Conservation (phyloP, 164 flowering plant genomes). For the Paratinospora sagittata region DNA sequence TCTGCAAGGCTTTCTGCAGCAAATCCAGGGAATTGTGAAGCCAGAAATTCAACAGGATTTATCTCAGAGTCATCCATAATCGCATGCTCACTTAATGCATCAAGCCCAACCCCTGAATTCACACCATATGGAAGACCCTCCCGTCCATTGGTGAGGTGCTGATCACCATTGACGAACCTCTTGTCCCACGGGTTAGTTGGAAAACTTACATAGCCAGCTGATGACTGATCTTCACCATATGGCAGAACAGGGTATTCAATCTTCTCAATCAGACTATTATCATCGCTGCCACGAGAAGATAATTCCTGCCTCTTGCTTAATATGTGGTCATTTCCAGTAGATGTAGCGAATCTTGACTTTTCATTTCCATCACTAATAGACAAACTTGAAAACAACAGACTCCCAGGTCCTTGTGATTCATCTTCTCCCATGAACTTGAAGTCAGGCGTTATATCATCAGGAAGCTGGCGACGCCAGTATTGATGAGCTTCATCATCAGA, state of each 20-base stretch:
- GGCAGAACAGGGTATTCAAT: slow-evolving; percentile 39
- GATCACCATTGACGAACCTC: slow-evolving; percentile 38
- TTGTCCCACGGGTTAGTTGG: slow-evolving; percentile 65
- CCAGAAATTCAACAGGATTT: slow-evolving; percentile 70
- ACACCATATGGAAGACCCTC: slow-evolving; percentile 44
- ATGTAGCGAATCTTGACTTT: slow-evolving; percentile 39
- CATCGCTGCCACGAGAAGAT: slow-evolving; percentile 35
- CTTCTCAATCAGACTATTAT: slow-evolving; percentile 46
- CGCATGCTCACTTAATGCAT: slow-evolving; percentile 39
- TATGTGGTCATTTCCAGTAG: slow-evolving; percentile 35
- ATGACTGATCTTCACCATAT: slow-evolving; percentile 47
- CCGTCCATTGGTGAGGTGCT: slow-evolving; percentile 33
- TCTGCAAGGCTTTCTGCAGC: slow-evolving; percentile 93
- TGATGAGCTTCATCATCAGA: slow-evolving; percentile 94
- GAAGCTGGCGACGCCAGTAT: slow-evolving; percentile 83
- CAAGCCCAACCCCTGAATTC: slow-evolving; percentile 45
- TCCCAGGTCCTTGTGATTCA: slow-evolving; percentile 49
- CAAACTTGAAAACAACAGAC: slow-evolving; percentile 52
- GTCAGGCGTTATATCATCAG: slow-evolving; percentile 97
- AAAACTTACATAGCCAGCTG: slow-evolving; percentile 32
- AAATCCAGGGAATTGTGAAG: slow-evolving; percentile 88
- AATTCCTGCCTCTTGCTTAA: slow-evolving; percentile 44
- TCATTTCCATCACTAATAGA: slow-evolving; percentile 60
- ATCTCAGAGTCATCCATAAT: slow-evolving; percentile 42
- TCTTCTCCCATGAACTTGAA: slow-evolving; percentile 68